phyloP scores from a whole-genome alignment of 805 yeast genomes.

The Myxozyma mucilagina region DNA sequence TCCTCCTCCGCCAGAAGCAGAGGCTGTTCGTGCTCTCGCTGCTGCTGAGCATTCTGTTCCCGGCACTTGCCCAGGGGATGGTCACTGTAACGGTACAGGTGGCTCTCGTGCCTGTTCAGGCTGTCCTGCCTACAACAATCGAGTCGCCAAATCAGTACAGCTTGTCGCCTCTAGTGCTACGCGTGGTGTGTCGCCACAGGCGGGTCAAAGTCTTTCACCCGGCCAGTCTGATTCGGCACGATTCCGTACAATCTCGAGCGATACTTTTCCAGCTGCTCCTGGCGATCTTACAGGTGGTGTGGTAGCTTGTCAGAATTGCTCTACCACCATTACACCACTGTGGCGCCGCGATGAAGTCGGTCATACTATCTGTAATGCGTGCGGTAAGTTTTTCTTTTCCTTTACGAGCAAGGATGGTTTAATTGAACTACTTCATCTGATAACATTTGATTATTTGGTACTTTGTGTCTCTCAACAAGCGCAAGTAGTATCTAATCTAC shows the following conservation, averaged over 20 bases:
- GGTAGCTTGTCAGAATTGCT: constrained; percentile 80
- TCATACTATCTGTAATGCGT: constrained; percentile 83
- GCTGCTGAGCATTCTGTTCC: constrained; percentile 16
- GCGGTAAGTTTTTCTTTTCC: constrained; percentile 49
- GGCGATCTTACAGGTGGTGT: constrained; percentile 43
- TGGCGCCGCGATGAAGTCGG: constrained; percentile 85
- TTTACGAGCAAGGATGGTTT: not conserved
- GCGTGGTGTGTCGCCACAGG: constrained; percentile 3
- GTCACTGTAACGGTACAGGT: constrained; percentile 85
- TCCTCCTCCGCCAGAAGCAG: not conserved
- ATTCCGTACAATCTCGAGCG: not conserved
- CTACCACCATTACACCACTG: constrained; percentile 79
- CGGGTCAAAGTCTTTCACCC: not conserved
- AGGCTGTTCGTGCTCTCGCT: not conserved
- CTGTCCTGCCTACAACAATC: constrained; percentile 79
- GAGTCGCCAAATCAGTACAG: constrained; percentile 40
- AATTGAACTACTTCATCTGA: not conserved
- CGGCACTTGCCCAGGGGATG: constrained; percentile 73
- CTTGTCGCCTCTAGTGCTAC: constrained; percentile 9
- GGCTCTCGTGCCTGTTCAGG: constrained; percentile 78
- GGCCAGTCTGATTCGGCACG: not conserved
- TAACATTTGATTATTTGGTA: not conserved
- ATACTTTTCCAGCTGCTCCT: not conserved
- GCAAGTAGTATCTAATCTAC: not conserved
- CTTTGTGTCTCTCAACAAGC: not conserved